These are phyloP conservation scores for Colletotrichum viniferum DNA, from an alignment of 2,329 filamentous ascomycete genomes.

Conservation along the genomic window DNA sequence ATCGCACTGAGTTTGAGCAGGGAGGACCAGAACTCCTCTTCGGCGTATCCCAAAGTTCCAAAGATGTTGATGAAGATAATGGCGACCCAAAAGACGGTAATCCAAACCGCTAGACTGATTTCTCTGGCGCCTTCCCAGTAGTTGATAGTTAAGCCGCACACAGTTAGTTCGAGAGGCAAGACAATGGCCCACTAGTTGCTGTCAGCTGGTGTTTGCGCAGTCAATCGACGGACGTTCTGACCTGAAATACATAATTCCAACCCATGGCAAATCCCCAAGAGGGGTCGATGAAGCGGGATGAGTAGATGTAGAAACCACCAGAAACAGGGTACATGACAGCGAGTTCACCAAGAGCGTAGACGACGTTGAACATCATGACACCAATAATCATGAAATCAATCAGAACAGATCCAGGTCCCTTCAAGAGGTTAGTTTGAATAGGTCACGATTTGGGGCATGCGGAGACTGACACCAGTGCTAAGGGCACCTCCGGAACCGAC, in stretches of 20 bases:
- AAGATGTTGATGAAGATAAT: slow-evolving; percentile 51
- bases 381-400: slow-evolving; percentile 54
- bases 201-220: not conserved
- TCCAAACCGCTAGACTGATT: slow-evolving; percentile 55
- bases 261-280: slow-evolving; percentile 58
- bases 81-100: slow-evolving; percentile 55
- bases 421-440: not conserved
- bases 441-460: not conserved
- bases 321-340: slow-evolving; percentile 61
- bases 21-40: slow-evolving; percentile 62
- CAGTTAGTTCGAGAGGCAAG: slow-evolving; percentile 52
- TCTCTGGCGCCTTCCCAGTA: slow-evolving; percentile 48
- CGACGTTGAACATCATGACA: slow-evolving; percentile 58
- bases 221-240: not conserved
- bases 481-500: slow-evolving; percentile 61
- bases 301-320: slow-evolving; percentile 63
- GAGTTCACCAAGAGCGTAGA: slow-evolving; percentile 65
- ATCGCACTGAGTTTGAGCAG: slow-evolving; percentile 54
- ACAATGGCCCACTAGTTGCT: slow-evolving; percentile 45
- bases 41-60: slow-evolving; percentile 52
- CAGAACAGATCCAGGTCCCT: slow-evolving; percentile 39
- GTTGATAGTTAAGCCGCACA: slow-evolving; percentile 51
- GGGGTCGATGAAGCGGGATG: slow-evolving; percentile 61
- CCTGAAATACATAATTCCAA: slow-evolving; percentile 53
- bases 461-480: slow-evolving; percentile 43